Evolutionary conservation across 1,284 basidiomycete genomes (phyloP).

Genomic region (Sparassis latifolia): DNA sequence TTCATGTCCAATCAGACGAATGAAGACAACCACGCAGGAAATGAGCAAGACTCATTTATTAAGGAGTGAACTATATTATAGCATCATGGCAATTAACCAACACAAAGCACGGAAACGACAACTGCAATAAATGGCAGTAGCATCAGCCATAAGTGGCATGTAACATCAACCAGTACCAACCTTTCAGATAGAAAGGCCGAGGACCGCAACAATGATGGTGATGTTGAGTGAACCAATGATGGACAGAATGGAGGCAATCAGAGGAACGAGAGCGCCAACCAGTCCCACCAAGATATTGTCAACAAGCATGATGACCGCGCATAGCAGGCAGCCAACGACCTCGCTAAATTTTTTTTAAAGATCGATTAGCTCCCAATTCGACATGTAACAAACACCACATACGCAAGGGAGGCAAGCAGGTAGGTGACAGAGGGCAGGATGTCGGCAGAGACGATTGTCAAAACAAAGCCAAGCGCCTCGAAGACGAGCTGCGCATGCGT

Average conservation of each 20-base stretch:
- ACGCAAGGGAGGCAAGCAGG: constrained; percentile 27
- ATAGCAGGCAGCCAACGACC: constrained; percentile 23
- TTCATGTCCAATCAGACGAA: too few species aligned
- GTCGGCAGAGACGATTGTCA: constrained; percentile 25
- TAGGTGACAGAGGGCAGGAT: constrained; percentile 19
- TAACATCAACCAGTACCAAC: too few species aligned
- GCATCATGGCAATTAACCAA: too few species aligned
- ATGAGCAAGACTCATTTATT: too few species aligned
- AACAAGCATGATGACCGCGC: constrained; percentile 25
- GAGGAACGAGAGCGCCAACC: constrained; percentile 14
- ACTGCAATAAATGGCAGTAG: too few species aligned
- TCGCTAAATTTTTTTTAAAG: constrained; percentile 8
- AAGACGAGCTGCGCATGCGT: constrained; percentile 24
- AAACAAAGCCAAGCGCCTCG: constrained; percentile 29
- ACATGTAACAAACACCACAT: constrained; percentile 7
- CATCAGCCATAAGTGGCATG: too few species aligned
- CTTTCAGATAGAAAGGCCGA: constrained; percentile 15
- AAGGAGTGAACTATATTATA: too few species aligned
- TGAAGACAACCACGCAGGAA: too few species aligned
- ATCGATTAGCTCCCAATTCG: background rate
- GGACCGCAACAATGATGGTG: constrained; percentile 14
- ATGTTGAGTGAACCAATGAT: constrained; percentile 20
- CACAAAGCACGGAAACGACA: too few species aligned
- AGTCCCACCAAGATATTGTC: constrained; percentile 25
- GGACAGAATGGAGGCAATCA: constrained; percentile 12